Base-by-base conservation (phyloP, 2,329 filamentous ascomycete species). In the Ambrosiella cleistominuta region DNA sequence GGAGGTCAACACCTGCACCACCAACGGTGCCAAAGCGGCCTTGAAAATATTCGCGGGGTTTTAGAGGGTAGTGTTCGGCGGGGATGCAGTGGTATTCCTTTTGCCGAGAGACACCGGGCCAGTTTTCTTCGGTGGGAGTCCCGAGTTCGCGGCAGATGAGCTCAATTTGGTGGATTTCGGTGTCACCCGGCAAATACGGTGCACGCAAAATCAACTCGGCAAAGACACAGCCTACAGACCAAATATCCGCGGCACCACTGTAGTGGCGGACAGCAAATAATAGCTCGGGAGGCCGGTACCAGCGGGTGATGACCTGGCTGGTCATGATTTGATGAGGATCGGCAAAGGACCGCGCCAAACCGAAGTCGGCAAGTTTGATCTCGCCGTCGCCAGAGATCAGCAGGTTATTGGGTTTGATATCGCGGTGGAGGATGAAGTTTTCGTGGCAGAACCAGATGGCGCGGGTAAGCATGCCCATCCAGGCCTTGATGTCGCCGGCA, bases 331-430 rank as follows among this genome's bases (percentile, higher is more conserved):
- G 75, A 66, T 89, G 87, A 0, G 93, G 91, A 68, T 98, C 93
- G 7, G 88, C 85, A 68, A 96, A 96, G 61, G 78, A 81, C 62
- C 93, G 78, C 5, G 93, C 93, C 39, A 98, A 82, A 76, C 93
- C 93, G 65, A 98, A 98, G 84, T 98, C 93, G 40, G 91, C 93
- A 55, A 98, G 80, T 70, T 97, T 97, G 66, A 98, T 82, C 66
- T 91, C 87, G 54, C 93, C 91, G 67, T 95, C 87, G 47, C 88
- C 86, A 19, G 89, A 89, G 65, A 98, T 95, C 61, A 98, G 77
- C 70, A 97, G 74, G 73, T 98, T 98, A 79, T 97, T 97, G 53
- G 91, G 91, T 72, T 98, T 98, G 75, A 98, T 97, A 74, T 98
- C 93, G 65, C 93, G 87, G 71, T 98, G 93, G 37, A 98, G 77